Evolutionary conservation across 1,139 yeast genomes (phyloP).

Genomic region (Candida freyschussii): DNA sequence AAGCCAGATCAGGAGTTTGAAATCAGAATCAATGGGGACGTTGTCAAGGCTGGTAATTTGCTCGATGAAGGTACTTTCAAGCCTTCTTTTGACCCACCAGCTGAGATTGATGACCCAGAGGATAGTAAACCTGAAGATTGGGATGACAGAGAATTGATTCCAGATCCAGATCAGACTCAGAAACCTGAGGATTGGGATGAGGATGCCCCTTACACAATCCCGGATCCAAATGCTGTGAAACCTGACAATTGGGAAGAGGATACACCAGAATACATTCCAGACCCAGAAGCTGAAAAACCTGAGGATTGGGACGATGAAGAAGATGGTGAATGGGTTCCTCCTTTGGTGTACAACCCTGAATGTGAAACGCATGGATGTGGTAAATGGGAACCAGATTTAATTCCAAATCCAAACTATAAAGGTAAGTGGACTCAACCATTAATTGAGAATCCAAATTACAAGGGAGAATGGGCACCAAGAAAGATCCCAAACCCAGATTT

Average conservation of each 20-base stretch:
- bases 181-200: conserved; percentile 87
- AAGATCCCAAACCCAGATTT: conserved; percentile 64
- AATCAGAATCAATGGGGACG: conserved; percentile 76
- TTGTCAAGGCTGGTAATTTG: conserved; percentile 64
- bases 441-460: conserved; percentile 67
- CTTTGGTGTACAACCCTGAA: conserved; percentile 63
- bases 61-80: conserved; percentile 46
- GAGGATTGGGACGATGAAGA: conserved; percentile 83
- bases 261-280: conserved; percentile 51
- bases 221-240: conserved; percentile 59
- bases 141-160: conserved; percentile 64
- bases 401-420: conserved; percentile 63
- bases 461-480: conserved; percentile 77
- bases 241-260: conserved; percentile 82
- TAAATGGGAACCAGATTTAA: conserved; percentile 56
- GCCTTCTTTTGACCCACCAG: conserved; percentile 65
- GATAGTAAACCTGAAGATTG: conserved; percentile 73
- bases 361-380: conserved; percentile 78
- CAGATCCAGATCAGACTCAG: conserved; percentile 55
- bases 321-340: conserved; percentile 81
- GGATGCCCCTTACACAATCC: conserved; percentile 51
- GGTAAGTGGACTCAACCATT: conserved; percentile 76
- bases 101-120: conserved; percentile 52
- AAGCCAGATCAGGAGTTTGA: conserved; percentile 63
- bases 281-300: conserved; percentile 63